phyloP scores from a whole-genome alignment of 2,329 filamentous ascomycete genomes.

The Fusarium anthophilum region DNA sequence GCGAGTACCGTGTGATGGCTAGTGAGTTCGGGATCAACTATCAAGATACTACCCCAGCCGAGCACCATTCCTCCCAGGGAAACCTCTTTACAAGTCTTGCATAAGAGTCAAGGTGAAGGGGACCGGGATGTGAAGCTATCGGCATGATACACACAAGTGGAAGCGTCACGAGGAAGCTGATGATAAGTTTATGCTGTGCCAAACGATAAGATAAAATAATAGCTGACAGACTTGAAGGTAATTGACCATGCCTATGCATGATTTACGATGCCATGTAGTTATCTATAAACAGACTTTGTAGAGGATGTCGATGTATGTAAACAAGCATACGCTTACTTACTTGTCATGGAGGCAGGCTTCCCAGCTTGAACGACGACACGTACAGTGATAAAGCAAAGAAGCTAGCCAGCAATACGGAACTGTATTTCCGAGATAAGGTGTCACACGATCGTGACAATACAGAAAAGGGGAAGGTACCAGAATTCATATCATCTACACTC shows the following conservation, averaged over 20 bases:
- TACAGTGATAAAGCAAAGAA: neutral
- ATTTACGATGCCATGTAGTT: neutral
- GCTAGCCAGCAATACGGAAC: neutral
- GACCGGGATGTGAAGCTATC: neutral
- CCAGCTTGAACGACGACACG: neutral
- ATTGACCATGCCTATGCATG: neutral
- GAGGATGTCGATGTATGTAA: neutral
- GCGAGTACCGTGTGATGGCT: neutral
- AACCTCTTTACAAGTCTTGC: conserved; percentile 15
- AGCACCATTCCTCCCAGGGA: conserved; percentile 3
- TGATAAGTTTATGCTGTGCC: neutral
- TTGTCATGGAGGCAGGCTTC: neutral
- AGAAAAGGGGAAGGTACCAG: neutral
- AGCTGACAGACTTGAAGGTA: neutral
- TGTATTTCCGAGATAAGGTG: neutral
- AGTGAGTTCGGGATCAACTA: neutral
- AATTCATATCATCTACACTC: neutral
- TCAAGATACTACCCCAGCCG: neutral
- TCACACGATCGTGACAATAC: neutral
- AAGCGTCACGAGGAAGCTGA: neutral
- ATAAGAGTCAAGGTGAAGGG: neutral
- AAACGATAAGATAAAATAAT: neutral
- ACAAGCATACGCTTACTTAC: neutral
- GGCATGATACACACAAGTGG: neutral
- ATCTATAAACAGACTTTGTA: neutral